phyloP scores from a whole-genome alignment of 495 filamentous ascomycete species.

The Trichoderma erinaceum region DNA sequence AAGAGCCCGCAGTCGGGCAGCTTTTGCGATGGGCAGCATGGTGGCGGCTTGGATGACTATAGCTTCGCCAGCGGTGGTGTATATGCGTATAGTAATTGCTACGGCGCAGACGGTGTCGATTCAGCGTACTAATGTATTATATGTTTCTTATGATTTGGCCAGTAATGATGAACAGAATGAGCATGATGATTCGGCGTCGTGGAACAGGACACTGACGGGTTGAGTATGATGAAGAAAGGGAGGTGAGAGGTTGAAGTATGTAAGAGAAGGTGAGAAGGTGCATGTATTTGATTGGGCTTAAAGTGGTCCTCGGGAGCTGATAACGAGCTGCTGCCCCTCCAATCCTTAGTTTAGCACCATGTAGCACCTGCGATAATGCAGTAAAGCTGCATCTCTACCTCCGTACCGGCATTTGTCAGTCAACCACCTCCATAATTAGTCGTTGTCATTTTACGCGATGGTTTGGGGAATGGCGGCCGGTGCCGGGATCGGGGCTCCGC shows the following conservation, averaged over 20 bases:
- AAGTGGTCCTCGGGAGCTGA: background rate
- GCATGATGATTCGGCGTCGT: background rate
- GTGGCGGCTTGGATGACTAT: background rate
- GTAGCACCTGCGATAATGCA: background rate
- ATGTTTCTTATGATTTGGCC: too few relatives aligned
- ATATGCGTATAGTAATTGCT: background rate
- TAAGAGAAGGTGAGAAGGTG: background rate
- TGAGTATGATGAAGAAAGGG: background rate
- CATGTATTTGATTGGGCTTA: background rate
- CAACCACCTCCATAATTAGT: background rate
- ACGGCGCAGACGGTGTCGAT: background rate
- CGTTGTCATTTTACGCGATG: background rate
- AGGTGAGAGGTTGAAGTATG: background rate
- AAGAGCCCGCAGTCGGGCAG: background rate
- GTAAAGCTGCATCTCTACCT: background rate
- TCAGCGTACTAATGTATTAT: too few relatives aligned
- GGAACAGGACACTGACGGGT: too few relatives aligned
- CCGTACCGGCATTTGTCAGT: conserved; percentile 3
- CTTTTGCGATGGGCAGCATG: conserved; percentile 7
- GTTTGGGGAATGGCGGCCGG: background rate
- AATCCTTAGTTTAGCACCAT: background rate
- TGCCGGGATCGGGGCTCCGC: conserved; percentile 9
- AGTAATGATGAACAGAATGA: background rate
- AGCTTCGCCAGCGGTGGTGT: background rate
- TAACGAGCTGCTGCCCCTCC: background rate